A percentile compares a stretch with the other conserved stretches of the same genome.
phyloP scores from a whole-genome alignment of 2,329 filamentous ascomycete species.

The Epichloe typhina region DNA sequence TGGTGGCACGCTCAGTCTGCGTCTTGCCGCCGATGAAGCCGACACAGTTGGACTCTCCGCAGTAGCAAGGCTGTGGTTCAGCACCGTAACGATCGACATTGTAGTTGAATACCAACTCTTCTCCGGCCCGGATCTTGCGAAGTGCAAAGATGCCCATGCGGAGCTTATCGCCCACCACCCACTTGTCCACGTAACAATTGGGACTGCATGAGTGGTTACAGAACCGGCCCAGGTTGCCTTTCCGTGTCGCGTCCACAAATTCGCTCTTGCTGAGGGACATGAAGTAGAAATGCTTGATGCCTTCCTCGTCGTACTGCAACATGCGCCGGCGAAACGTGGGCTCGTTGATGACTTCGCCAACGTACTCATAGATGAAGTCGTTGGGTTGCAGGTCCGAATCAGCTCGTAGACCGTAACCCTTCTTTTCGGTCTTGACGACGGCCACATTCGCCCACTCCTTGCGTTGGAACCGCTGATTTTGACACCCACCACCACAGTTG shows the following conservation, averaged over 20 bases:
- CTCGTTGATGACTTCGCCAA: conserved; percentile 96
- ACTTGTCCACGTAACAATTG: conserved; percentile 98
- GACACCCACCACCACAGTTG: conserved; percentile 75
- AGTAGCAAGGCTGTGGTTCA: conserved; percentile 94
- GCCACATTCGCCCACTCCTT: conserved; percentile 83
- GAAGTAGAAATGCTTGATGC: conserved; percentile 99
- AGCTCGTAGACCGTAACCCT: conserved; percentile 82
- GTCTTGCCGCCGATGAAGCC: conserved; percentile 97
- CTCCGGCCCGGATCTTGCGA: conserved; percentile 70
- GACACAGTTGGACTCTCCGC: conserved; percentile 84
- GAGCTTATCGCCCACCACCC: conserved; percentile 93
- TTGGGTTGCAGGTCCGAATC: conserved; percentile 64
- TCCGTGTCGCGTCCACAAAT: conserved; percentile 95
- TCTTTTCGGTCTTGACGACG: conserved; percentile 96
- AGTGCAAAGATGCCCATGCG: conserved; percentile 98
- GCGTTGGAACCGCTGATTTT: conserved; percentile 89
- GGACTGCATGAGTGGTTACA: conserved; percentile 99
- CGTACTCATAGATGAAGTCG: conserved; percentile 96
- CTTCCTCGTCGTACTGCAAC: conserved; percentile 86
- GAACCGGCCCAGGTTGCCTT: conserved; percentile 88
- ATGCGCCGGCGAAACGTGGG: conserved; percentile 78
- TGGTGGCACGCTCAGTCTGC: conserved; percentile 89
- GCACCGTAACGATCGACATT: conserved; percentile 97
- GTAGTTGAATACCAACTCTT: conserved; percentile 98
- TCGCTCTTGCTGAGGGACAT: conserved; percentile 96